Percentiles rank a stretch among this genome's conserved stretches.
Conservation (phyloP, 495 filamentous ascomycete genomes). For the Corynascus novoguineensis region DNA sequence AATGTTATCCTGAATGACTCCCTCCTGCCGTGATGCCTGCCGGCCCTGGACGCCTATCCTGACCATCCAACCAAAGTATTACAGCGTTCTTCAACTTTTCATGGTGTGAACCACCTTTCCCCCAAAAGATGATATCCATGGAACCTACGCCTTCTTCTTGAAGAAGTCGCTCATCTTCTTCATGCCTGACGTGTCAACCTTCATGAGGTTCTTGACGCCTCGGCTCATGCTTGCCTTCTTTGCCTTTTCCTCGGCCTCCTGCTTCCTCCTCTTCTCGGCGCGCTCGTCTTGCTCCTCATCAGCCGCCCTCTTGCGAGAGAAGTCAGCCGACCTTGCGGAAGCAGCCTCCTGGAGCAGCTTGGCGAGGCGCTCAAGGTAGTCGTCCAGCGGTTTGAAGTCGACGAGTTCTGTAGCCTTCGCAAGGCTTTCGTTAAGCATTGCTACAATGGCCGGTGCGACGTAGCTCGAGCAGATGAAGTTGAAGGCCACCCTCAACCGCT, state of each 20-base stretch:
- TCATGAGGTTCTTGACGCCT: constrained; percentile 72
- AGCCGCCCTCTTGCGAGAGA: constrained; percentile 61
- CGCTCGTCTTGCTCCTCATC: constrained; percentile 74
- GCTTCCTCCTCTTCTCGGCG: constrained; percentile 70
- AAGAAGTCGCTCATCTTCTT: constrained; percentile 97
- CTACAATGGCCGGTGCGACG: constrained; percentile 49
- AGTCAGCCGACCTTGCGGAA: constrained; percentile 64
- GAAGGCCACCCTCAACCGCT: constrained; percentile 68
- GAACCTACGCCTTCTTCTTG: constrained; percentile 53
- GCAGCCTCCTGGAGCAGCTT: constrained; percentile 63
- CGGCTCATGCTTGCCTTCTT: constrained; percentile 65
- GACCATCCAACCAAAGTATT: background rate
- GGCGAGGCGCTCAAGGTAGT: constrained; percentile 58
- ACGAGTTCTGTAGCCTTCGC: constrained; percentile 31
- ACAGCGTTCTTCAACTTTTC: constrained; percentile 9
- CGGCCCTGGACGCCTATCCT: constrained; percentile 9
- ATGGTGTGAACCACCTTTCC: no score
- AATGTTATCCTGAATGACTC: background rate
- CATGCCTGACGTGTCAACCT: constrained; percentile 88
- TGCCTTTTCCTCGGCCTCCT: constrained; percentile 55
- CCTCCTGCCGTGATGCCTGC: background rate
- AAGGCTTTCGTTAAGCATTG: constrained; percentile 46
- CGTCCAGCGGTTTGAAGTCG: constrained; percentile 65
- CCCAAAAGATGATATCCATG: constrained; percentile 11
- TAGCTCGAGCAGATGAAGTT: constrained; percentile 73